Evolutionary conservation across 306 rosid genomes (phyloP).

Genomic region (Dicorynia guianensis): DNA sequence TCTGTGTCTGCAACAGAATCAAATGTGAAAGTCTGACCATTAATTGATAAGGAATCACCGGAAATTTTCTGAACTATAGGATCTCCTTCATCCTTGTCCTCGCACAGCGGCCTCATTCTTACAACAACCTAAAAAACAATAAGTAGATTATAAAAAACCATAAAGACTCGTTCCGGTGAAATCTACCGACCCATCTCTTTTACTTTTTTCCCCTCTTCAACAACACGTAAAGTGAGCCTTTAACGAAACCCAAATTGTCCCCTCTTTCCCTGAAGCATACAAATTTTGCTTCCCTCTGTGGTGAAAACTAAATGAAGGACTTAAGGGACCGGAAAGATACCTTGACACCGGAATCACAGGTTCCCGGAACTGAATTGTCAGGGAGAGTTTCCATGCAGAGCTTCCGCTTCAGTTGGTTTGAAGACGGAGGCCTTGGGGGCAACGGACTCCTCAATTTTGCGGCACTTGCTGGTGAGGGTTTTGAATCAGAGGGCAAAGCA

Average conservation of each 20-base stretch:
- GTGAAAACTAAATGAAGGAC: too few relatives aligned
- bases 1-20: conserved; percentile 74
- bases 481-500: conserved; percentile 40
- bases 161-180: too few relatives aligned
- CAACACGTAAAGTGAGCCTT: background rate
- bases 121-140: conserved; percentile 69
- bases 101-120: conserved; percentile 68
- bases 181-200: background rate
- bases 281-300: too few relatives aligned
- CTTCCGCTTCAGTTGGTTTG: conserved; percentile 87
- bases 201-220: background rate
- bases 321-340: conserved; percentile 32
- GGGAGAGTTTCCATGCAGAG: conserved; percentile 55
- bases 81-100: conserved; percentile 70
- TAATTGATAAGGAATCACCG: conserved; percentile 62
- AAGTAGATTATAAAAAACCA: background rate
- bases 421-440: conserved; percentile 82
- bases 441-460: conserved; percentile 60
- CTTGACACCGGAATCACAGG: conserved; percentile 84
- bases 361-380: conserved; percentile 52
- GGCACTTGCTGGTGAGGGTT: conserved; percentile 49
- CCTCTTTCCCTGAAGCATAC: background rate
- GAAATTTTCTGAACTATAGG: conserved; percentile 66
- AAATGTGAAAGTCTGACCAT: conserved; percentile 80
- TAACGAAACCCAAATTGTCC: background rate